Evolutionary conservation across 2,329 filamentous ascomycete genomes (phyloP).

Genomic region (Gyromitra esculenta): DNA sequence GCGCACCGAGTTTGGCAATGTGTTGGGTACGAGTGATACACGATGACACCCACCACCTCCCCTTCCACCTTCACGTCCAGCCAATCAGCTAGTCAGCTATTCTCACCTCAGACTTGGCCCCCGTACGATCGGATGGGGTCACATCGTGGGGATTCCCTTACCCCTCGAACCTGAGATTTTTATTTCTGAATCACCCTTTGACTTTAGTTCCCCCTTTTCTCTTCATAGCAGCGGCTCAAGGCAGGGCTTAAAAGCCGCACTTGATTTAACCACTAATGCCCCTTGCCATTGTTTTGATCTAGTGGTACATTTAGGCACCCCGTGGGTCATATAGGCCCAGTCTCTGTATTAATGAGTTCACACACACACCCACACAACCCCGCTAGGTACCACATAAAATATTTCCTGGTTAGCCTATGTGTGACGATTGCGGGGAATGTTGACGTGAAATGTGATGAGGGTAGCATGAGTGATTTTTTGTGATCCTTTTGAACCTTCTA

Average conservation of each 20-base stretch:
- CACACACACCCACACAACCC: background rate
- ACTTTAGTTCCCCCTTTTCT: background rate
- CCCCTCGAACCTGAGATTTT: background rate
- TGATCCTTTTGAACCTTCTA: conserved; percentile 2
- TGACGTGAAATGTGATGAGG: background rate
- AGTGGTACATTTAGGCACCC: conserved; percentile 1
- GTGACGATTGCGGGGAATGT: background rate
- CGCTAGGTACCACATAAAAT: background rate
- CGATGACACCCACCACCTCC: background rate
- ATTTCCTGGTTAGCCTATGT: conserved; percentile 2
- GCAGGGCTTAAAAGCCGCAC: background rate
- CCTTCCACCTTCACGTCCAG: background rate
- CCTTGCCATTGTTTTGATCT: background rate
- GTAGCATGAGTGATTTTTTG: conserved; percentile 23
- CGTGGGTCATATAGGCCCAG: background rate
- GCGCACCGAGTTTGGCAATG: background rate
- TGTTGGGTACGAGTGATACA: conserved; percentile 10
- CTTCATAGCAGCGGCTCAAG: background rate
- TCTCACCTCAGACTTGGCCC: background rate
- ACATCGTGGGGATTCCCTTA: background rate
- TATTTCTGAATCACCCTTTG: background rate
- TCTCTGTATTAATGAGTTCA: background rate
- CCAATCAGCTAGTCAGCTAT: background rate
- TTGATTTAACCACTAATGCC: conserved; percentile 13
- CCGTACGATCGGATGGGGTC: background rate